These are phyloP conservation scores for Tagetes erecta DNA, from an alignment of 129 eudicot genomes.

Conservation along the genomic window DNA sequence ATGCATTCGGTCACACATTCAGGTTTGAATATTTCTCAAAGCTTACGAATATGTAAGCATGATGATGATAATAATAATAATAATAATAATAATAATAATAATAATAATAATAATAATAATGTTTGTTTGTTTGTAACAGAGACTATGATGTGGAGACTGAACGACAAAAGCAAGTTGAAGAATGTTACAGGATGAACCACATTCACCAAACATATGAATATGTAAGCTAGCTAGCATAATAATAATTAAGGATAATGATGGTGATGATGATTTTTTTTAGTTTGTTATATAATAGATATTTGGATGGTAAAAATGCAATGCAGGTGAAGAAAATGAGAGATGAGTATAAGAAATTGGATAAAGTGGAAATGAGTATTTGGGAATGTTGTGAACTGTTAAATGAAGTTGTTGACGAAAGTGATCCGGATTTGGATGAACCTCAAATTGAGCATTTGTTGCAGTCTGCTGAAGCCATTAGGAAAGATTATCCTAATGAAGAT, in stretches of 20 bases:
- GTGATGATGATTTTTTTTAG: neutral
- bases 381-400: conserved; percentile 12
- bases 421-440: conserved; percentile 66
- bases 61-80: neutral
- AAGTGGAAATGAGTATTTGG: conserved; percentile 5
- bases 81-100: too few relatives aligned
- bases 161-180: conserved; percentile 41
- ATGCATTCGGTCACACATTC: conserved; percentile 27
- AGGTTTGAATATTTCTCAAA: conserved; percentile 33
- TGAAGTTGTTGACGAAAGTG: conserved; percentile 13
- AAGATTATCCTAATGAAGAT: conserved; percentile 36
- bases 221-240: neutral
- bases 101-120: too few relatives aligned
- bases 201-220: conserved; percentile 1
- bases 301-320: conserved; percentile 30
- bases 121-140: conserved; percentile 28
- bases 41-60: too few relatives aligned
- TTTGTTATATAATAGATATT: conserved; percentile 26
- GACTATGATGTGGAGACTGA: conserved; percentile 57
- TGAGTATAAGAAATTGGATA: conserved; percentile 8
- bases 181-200: conserved; percentile 37
- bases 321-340: conserved; percentile 16
- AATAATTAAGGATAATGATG: too few relatives aligned
- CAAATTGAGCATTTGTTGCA: conserved; percentile 63
- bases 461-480: conserved; percentile 63